Percentiles rank a stretch among this genome's conserved stretches.
Evolutionary conservation across 148 eudicot genomes (phyloP).

Genomic region (Polygonum maritimum): DNA sequence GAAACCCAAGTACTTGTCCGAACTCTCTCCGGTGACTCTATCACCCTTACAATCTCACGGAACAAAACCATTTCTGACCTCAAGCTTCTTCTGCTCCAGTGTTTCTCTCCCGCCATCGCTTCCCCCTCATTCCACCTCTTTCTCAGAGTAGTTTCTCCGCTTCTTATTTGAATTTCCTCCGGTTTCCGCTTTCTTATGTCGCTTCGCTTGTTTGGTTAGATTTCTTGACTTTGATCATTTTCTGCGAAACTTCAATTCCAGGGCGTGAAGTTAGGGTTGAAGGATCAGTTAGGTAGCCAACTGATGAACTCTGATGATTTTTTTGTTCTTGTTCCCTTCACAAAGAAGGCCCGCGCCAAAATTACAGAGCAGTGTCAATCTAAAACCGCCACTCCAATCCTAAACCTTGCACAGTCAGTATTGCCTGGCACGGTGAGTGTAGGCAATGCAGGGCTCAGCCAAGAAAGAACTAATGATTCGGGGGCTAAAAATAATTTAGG

Average conservation of each 20-base stretch:
- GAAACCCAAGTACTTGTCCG: slow-evolving; percentile 36
- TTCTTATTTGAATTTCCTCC: neutral
- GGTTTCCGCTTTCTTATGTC: slow-evolving; percentile 2
- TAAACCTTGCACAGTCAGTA: slow-evolving; percentile 40
- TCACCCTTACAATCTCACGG: slow-evolving; percentile 29
- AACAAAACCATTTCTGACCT: slow-evolving; percentile 41
- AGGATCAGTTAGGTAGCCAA: slow-evolving; percentile 38
- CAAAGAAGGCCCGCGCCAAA: slow-evolving; percentile 29
- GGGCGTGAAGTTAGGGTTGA: slow-evolving; percentile 44
- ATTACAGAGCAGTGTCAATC: slow-evolving; percentile 22
- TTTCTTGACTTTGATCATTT: slow-evolving; percentile 1
- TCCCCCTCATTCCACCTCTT: slow-evolving; percentile 72
- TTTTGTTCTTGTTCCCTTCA: slow-evolving; percentile 62
- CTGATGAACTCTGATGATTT: slow-evolving; percentile 38
- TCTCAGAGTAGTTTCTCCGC: slow-evolving; percentile 30
- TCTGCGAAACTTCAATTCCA: slow-evolving; percentile 14
- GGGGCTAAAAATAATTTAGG: slow-evolving; percentile 5
- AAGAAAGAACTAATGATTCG: slow-evolving; percentile 15
- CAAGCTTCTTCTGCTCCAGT: slow-evolving; percentile 39
- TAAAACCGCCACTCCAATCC: slow-evolving; percentile 20
- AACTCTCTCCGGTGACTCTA: slow-evolving; percentile 68
- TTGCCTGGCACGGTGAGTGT: slow-evolving; percentile 61
- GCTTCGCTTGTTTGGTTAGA: slow-evolving; percentile 12
- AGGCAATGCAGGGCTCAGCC: slow-evolving; percentile 15
- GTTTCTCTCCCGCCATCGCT: slow-evolving; percentile 45